A percentile compares a stretch with the other conserved stretches of the same genome.
Conservation (phyloP, 441 rosid genomes). For the Populus tomentosa region DNA sequence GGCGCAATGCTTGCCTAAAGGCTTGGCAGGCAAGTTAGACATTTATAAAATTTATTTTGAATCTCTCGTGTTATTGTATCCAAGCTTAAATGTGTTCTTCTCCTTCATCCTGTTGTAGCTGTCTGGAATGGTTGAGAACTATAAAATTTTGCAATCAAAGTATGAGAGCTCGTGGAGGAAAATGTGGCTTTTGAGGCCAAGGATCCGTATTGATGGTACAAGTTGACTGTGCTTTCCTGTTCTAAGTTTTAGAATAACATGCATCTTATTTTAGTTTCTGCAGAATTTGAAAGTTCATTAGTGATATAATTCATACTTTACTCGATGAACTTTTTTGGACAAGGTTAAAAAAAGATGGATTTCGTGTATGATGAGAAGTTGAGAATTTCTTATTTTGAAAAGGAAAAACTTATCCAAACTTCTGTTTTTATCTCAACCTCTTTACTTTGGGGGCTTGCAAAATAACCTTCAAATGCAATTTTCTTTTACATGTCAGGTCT, state of each 20-base stretch:
- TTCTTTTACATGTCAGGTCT: conserved; percentile 47
- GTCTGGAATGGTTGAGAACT: conserved; percentile 76
- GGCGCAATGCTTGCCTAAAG: conserved; percentile 93
- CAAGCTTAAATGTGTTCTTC: conserved; percentile 8
- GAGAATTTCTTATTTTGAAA: not conserved
- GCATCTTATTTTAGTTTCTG: not conserved
- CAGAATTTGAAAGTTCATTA: not conserved
- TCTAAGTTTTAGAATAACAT: not conserved
- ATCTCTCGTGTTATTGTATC: not conserved
- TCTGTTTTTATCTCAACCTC: not conserved
- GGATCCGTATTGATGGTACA: conserved; percentile 86
- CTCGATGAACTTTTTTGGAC: not conserved
- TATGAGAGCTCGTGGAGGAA: conserved; percentile 93
- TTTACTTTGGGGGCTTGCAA: not conserved
- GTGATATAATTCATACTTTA: not conserved
- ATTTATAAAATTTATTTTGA: not conserved
- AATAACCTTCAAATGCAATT: conserved; percentile 3
- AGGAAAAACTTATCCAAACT: not conserved
- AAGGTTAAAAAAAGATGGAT: not conserved
- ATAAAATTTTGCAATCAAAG: conserved; percentile 67
- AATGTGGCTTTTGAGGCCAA: conserved; percentile 94
- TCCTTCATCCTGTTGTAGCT: conserved; percentile 36
- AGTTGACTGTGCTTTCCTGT: not conserved
- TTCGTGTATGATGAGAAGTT: not conserved
- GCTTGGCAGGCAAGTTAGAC: conserved; percentile 68